These are phyloP conservation scores for Cercospora zeina DNA, from an alignment of 2,329 filamentous ascomycete species.

Conservation along the genomic window DNA sequence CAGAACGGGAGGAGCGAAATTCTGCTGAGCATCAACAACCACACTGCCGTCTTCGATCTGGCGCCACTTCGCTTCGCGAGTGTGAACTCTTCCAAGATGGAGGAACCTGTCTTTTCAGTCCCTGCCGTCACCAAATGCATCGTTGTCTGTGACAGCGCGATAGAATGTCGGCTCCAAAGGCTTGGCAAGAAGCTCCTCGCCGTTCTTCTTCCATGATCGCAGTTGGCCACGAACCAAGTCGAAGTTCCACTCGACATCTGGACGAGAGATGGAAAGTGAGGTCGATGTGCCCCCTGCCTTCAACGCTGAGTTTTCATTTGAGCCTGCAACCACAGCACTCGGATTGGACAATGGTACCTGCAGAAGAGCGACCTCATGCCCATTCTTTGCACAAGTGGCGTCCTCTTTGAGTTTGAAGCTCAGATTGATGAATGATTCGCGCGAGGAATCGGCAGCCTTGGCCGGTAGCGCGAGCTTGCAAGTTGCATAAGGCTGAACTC, in stretches of 20 bases:
- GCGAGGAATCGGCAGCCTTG: not conserved
- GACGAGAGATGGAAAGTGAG: constrained; percentile 15
- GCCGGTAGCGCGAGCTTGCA: constrained; percentile 27
- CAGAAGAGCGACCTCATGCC: constrained; percentile 43
- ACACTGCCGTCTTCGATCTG: constrained; percentile 20
- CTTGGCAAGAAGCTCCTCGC: constrained; percentile 27
- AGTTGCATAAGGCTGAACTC: constrained; percentile 26
- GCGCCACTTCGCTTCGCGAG: constrained; percentile 25
- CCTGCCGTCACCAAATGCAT: constrained; percentile 54
- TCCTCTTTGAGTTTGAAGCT: constrained; percentile 40
- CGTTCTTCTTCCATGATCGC: constrained; percentile 33
- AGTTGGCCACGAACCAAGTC: constrained; percentile 29
- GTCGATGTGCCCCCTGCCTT: constrained; percentile 14
- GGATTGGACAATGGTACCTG: constrained; percentile 35
- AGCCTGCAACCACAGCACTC: not conserved
- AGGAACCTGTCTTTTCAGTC: constrained; percentile 54
- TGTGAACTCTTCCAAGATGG: constrained; percentile 28
- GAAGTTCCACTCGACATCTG: constrained; percentile 26
- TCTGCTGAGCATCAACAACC: constrained; percentile 28
- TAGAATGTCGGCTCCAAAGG: constrained; percentile 51
- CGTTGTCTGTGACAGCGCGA: constrained; percentile 67
- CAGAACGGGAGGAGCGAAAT: constrained; percentile 57
- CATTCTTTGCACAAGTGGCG: constrained; percentile 39
- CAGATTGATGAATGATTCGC: constrained; percentile 30
- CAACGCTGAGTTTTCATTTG: not conserved